Conservation (phyloP, 2,329 filamentous ascomycete species). For the Stagonosporopsis chrysanthemi region DNA sequence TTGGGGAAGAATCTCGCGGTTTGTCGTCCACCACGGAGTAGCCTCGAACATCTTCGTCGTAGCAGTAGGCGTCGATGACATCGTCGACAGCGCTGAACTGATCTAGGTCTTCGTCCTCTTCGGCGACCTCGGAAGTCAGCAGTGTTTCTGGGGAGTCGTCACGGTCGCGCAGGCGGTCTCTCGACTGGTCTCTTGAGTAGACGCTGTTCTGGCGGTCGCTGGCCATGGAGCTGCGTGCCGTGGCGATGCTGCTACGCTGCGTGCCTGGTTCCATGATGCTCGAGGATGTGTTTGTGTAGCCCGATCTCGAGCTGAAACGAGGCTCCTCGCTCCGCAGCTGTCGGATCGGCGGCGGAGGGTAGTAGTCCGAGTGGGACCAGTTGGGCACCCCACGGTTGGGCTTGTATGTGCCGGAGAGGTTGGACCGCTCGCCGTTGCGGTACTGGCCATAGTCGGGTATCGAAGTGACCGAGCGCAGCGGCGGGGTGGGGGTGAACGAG, state of each 20-base stretch:
- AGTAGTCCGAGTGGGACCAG: conserved; percentile 47
- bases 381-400: conserved; percentile 47
- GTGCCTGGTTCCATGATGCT: conserved; percentile 69
- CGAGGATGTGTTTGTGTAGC: conserved; percentile 64
- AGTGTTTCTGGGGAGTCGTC: conserved; percentile 43
- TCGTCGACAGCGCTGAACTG: conserved; percentile 64
- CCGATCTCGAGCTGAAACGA: conserved; percentile 67
- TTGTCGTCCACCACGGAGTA: conserved; percentile 18
- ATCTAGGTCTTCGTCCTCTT: conserved; percentile 26
- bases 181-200: conserved; percentile 55
- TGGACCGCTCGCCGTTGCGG: conserved; percentile 37
- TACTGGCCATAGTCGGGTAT: conserved; percentile 48
- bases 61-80: conserved; percentile 67
- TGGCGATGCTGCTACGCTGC: conserved; percentile 81
- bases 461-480: conserved; percentile 46
- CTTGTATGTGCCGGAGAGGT: conserved; percentile 46
- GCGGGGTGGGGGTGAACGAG: conserved; percentile 31
- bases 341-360: conserved; percentile 31
- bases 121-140: conserved; percentile 32
- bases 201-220: conserved; percentile 59
- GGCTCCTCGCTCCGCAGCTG: conserved; percentile 52
- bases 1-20: conserved; percentile 24
- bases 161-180: conserved; percentile 35
- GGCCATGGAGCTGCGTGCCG: conserved; percentile 75
- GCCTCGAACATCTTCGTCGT: conserved; percentile 55